Evolutionary conservation across 768 basidiomycete species (phyloP), one percentile per base, ranked within the genome.

Genomic region (Candolleomyces eurysporus): DNA sequence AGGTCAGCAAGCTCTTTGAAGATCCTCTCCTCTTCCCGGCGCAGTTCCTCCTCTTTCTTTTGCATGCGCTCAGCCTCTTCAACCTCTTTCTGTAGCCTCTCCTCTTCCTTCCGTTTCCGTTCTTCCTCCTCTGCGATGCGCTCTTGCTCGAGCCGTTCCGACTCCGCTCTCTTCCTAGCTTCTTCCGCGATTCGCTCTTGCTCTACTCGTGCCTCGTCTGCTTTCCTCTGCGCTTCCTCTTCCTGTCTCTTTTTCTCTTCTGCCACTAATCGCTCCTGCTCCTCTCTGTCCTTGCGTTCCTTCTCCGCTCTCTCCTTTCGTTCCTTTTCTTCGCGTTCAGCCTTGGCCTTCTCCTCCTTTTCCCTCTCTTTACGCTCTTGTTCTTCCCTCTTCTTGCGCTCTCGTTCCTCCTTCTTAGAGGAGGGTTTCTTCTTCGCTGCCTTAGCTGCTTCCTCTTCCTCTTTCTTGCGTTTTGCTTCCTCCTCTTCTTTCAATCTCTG

Each of bases 361-460:
- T 54, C 51, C n/a, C 36, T 16, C 13, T 42, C 59, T 19, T 59
- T 22, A 5, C 43, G 49, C 19, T 59, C 58, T 40, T 39, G 31
- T 19, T 45, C 19, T n/a, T 59, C 58, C 19, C 6, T 42, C 58
- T 59, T 50, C 39, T 59, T 32, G 2, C 56, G 31, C 26, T 55
- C 40, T 8, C 30, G 30, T 16, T 21, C 11, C 53, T 55, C 36
- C 36, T 36, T 36, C 36, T 36, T 36, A 6, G 36, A 3, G 5
- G 1, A 1, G 11, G 36, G 19, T 30, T 66, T 57, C 39, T 61
- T 56, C 54, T 13, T 48, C 9, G 57, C 58, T 21, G 62, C 59
- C 21, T 63, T 46, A 36, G 52, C 4, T 19, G 91, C 89, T 39
- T 39, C 22, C 56, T 19, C 50, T 22, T 52, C 19, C 22, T n/a